These are phyloP conservation scores for Aspergillus alliaceus DNA, from an alignment of 2,329 filamentous ascomycete species.

Conservation along the genomic window DNA sequence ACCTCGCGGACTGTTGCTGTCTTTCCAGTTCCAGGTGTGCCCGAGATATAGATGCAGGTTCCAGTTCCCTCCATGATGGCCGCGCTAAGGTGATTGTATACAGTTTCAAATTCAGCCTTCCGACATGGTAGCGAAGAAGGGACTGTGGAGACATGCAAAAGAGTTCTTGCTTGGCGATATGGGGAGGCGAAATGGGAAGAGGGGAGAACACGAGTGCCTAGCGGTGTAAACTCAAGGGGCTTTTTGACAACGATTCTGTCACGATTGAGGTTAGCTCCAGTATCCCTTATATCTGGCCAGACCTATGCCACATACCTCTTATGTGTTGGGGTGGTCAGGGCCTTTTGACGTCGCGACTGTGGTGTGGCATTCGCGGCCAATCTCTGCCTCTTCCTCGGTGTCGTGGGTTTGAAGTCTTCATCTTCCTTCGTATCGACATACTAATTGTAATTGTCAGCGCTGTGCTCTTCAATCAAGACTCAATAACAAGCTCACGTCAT, in stretches of 20 bases:
- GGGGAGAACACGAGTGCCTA: conserved; percentile 84
- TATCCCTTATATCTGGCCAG: conserved; percentile 23
- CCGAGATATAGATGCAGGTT: conserved; percentile 97
- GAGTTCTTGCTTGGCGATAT: conserved; percentile 84
- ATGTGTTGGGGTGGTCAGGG: conserved; percentile 62
- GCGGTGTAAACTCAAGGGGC: conserved; percentile 87
- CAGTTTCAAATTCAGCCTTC: conserved; percentile 85
- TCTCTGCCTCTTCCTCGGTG: conserved; percentile 60
- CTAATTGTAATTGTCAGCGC: conserved; percentile 19
- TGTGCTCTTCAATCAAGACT: neutral
- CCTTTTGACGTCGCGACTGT: conserved; percentile 41
- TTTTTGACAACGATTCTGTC: conserved; percentile 72
- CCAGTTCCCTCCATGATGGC: conserved; percentile 92
- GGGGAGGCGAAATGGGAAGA: conserved; percentile 75
- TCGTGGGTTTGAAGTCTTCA: conserved; percentile 39
- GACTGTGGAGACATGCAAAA: conserved; percentile 90
- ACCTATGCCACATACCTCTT: conserved; percentile 51
- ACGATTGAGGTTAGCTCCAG: conserved; percentile 9
- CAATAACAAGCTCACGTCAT: conserved; percentile 32
- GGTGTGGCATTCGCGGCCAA: conserved; percentile 47
- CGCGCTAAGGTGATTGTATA: conserved; percentile 90
- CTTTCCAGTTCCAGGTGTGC: conserved; percentile 96
- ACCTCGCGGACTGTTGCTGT: conserved; percentile 97
- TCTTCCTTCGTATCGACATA: conserved; percentile 40
- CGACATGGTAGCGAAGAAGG: conserved; percentile 86